Evolutionary conservation across 192 early-diverging fungal genomes (phyloP), one percentile per base, ranked within the genome.

Genomic region (Kickxella alabastrina): DNA sequence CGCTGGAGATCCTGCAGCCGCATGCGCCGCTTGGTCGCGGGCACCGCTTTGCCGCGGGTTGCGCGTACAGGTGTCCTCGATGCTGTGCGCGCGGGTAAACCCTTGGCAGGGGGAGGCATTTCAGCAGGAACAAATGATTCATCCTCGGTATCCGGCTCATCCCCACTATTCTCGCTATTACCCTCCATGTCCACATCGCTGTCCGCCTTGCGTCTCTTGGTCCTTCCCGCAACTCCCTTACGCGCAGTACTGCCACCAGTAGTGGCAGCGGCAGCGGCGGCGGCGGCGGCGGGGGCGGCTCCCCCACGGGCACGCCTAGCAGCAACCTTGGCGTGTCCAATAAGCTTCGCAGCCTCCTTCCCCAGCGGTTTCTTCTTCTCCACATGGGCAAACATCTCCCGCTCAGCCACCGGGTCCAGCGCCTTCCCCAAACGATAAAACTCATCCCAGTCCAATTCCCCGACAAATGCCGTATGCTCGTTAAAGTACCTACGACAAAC

Each of bases 401-500:
- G 56, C 6, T 68, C 63, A 10, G 35, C 39, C 19, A 13, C 18
- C 15, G 51, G 28, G 26, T 59, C 64, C 3, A 67, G 37, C 25
- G 72, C 25, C 38, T 34, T 34, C 13, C 48, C 38, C 10, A 50
- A 26, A 9, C 34, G 14, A 25, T 77, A 72, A 28, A 77, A 55
- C 27, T 17, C 15, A 6, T 77, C 63, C 77, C 77, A 79, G 27
- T 79, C 75, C 12, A 79, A 34, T 7, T 66, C 59, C 13, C 57
- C 64, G 9, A 79, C 35, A 40, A 43, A 31, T 3, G 58, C 61
- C 10, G 63, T 54, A n/a, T 71, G 56, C 52, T 70, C 70, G 37
- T 75, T 64, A 49, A 67, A 79, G 26, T 57, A 62, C 7, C 68
- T 32, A 4, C 60, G 32, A 19, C 78, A 77, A 46, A 71, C 68